Base-by-base conservation (phyloP, 1,139 yeast species). In the Blastobotrys ciferrii region DNA sequence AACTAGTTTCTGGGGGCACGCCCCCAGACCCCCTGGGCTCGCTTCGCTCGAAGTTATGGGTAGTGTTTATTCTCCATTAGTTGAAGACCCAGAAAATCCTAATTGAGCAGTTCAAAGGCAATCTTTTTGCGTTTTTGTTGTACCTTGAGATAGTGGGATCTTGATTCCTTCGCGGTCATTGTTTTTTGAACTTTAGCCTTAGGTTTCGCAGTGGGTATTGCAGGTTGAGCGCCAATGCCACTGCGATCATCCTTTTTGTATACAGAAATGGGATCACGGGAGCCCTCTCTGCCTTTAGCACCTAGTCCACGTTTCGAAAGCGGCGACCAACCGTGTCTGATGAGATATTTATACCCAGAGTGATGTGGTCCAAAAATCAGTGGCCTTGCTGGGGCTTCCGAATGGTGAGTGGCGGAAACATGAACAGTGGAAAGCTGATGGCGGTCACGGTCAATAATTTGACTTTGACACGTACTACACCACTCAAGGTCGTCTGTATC, bases 241-340 rank as follows among this genome's bases (percentile, higher is more conserved):
- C 19, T 30, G 32, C 51, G 48, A 46, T 53, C 57, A 6, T 43
- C 42, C 39, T 59, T 56, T 32, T 31, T 14, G 18, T 47, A 43
- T 13, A 52, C 55, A 18, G 43, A 42, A 11, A 60, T 38, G 2
- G 62, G 61, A n/a, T 50, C 42, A 12, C 63, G 52, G 4, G 51
- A 38, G 1, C 63, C 63, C 42, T 57, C 58, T 36, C 61, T 42
- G 3, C 63, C 62, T 17, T 41, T 38, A 3, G 51, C 54, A 9
- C 63, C 63, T n/a, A 60, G 50, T 2, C 63, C 63, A 15, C 48
- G 50, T 6, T 48, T 45, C 28, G 58, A 50, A 9, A 46, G 31
- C 1, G 60, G 61, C 4, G 56, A 46, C 63, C 63, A 60, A 12
- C 63, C 63, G 42, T 58, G 53, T 31, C 50, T 53, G 14, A 48